Evolutionary conservation across 306 rosid species (phyloP), one percentile per base, ranked within the genome.

Genomic region (Dicorynia guianensis): DNA sequence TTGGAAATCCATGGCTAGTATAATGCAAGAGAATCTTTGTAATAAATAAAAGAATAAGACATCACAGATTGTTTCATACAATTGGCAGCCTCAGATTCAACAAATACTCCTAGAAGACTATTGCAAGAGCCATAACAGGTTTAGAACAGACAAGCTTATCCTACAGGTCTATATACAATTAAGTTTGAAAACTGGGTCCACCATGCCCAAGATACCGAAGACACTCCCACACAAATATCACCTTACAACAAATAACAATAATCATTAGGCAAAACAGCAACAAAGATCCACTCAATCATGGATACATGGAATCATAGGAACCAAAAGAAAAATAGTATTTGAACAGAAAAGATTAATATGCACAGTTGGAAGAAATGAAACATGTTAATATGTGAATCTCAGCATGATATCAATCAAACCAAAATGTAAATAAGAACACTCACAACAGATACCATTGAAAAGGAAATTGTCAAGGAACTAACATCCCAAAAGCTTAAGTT

Each of bases 1-100:
- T 91, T 63, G 86, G 79, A 74, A 73, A 69, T 74, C 71, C 67
- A 82, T 49, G 62, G 69, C 55, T 59, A 43, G 44, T 74, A 72
- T 57, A 13, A 44, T 46, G 54, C 18, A 11, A n/a, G 76, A 55
- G 42, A 60, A n/a, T 5, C 40, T 25, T 72, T 30, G 20, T 12
- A 66, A 35, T 57, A 14, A 69, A 40, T 52, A 25, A 59, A 34
- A 11, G 62, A 60, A 74, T 55, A 73, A 12, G 49, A 63, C 42
- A 35, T 20, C 71, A 62, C 9, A 5, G 12, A 7, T 73, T 39
- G 63, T 50, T 77, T 43, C 76, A 55, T 63, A 66, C 56, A 77
- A 77, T 47, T 50, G 25, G 60, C 62, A 50, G 73, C 63, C 76
- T 46, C 71, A 58, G 68, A 69, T 33, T 44, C 56, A 72, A 72